These are phyloP conservation scores for Globisporangium polare DNA, from an alignment of 352 stramenopile species.

Conservation along the genomic window DNA sequence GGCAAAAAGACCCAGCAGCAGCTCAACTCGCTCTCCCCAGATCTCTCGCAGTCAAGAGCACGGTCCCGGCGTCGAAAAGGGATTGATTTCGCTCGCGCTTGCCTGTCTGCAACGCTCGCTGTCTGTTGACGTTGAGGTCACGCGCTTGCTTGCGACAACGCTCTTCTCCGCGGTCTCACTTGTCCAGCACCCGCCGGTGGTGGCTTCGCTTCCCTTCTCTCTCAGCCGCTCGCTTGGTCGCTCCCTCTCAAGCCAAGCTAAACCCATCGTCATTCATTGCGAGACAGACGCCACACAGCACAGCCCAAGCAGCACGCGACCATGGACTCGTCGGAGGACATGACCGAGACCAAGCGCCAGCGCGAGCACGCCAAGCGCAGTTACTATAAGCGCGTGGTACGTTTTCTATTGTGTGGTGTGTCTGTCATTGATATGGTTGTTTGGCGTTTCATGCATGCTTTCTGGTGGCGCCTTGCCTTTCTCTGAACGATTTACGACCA, in stretches of 20 bases:
- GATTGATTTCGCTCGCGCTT: too few relatives aligned
- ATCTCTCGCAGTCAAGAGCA: too few relatives aligned
- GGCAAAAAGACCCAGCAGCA: too few relatives aligned
- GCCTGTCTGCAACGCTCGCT: too few relatives aligned
- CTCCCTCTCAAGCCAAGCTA: neutral
- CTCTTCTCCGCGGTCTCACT: neutral
- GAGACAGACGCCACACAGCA: neutral
- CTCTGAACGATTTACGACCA: conserved; percentile 2
- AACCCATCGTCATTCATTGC: neutral
- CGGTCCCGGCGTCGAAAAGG: too few relatives aligned
- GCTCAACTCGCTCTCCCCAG: too few relatives aligned
- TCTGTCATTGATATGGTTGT: too few relatives aligned
- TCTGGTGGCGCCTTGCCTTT: too few relatives aligned
- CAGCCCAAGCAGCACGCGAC: conserved; percentile 8
- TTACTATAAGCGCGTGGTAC: conserved; percentile 77
- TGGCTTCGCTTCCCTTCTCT: neutral
- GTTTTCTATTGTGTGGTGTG: too few relatives aligned
- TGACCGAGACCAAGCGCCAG: conserved; percentile 7
- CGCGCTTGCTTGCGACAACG: too few relatives aligned
- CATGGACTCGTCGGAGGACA: conserved; percentile 24
- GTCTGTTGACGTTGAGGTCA: too few relatives aligned
- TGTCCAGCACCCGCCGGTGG: neutral
- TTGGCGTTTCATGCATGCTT: neutral
- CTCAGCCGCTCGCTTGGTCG: too few relatives aligned
- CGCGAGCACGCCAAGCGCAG: conserved; percentile 62